Percentiles rank a stretch among this genome's conserved stretches.
Conservation (phyloP, 257 asterid species). For the Rhazya stricta region DNA sequence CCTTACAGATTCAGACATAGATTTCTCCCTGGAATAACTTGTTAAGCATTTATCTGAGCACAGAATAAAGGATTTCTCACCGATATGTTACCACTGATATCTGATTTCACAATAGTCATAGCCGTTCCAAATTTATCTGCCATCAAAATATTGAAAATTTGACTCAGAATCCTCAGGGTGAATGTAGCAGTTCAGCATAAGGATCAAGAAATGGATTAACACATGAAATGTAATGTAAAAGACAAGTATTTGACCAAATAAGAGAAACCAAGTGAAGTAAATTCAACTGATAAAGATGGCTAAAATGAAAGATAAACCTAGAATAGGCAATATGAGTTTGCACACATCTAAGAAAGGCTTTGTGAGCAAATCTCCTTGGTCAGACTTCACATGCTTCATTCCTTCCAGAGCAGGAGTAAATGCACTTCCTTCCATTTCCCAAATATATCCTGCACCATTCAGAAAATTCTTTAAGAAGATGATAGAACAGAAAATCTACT, state of each 20-base stretch:
- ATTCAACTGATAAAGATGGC: not conserved
- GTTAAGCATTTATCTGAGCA: not conserved
- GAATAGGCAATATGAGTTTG: slow-evolving; percentile 69
- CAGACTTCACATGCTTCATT: slow-evolving; percentile 58
- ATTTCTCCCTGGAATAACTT: no score
- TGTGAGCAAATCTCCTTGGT: slow-evolving; percentile 60
- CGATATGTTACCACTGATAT: slow-evolving; percentile 64
- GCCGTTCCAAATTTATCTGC: slow-evolving; percentile 83
- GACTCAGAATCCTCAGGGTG: not conserved
- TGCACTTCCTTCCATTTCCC: slow-evolving; percentile 50
- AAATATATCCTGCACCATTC: not conserved
- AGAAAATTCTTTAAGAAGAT: not conserved
- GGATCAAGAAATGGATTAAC: not conserved
- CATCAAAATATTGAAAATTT: slow-evolving; percentile 13
- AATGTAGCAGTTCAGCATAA: not conserved
- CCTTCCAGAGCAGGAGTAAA: slow-evolving; percentile 65
- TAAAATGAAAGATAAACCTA: slow-evolving; percentile 43
- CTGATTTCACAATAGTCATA: slow-evolving; percentile 74
- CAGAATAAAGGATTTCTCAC: slow-evolving; percentile 32
- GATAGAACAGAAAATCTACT: not conserved
- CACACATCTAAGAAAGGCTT: slow-evolving; percentile 78
- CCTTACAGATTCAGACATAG: not conserved
- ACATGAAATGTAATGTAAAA: not conserved
- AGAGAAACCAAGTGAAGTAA: not conserved
- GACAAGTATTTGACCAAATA: not conserved